These are phyloP conservation scores for Yarrowia sp. DNA, from an alignment of 805 yeast species.

Conservation along the genomic window DNA sequence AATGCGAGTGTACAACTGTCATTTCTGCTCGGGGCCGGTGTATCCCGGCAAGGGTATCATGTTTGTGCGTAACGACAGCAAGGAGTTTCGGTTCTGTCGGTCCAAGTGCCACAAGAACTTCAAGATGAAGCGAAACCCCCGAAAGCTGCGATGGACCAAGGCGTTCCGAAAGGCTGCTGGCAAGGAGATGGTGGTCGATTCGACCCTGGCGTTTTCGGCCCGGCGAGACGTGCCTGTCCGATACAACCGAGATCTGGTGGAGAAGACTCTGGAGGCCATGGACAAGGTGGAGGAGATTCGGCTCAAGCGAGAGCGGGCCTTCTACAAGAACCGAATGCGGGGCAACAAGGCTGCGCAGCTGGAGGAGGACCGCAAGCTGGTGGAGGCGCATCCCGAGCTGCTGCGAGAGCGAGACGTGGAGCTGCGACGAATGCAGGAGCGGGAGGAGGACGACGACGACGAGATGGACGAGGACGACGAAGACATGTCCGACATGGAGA, in stretches of 20 bases:
- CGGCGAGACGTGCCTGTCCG: slow-evolving; percentile 98
- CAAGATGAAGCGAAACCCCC: slow-evolving; percentile 98
- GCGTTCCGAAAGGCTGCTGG: slow-evolving; percentile 99
- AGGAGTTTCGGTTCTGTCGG: slow-evolving; percentile 96
- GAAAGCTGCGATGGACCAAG: slow-evolving; percentile 97
- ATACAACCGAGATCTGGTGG: slow-evolving; percentile 94
- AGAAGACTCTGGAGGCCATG: slow-evolving; percentile 95
- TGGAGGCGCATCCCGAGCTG: slow-evolving; percentile 86
- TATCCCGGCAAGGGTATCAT: slow-evolving; percentile 89
- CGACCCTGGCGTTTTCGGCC: slow-evolving; percentile 93
- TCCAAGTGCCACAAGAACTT: slow-evolving; percentile 97
- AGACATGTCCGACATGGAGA: not conserved
- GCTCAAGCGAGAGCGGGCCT: slow-evolving; percentile 94
- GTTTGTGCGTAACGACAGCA: slow-evolving; percentile 98
- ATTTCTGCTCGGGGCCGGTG: slow-evolving; percentile 65
- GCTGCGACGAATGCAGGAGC: slow-evolving; percentile 73
- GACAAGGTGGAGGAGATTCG: slow-evolving; percentile 94
- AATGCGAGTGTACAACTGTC: slow-evolving; percentile 68
- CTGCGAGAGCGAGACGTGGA: slow-evolving; percentile 94
- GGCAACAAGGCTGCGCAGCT: slow-evolving; percentile 90
- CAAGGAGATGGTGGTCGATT: slow-evolving; percentile 96
- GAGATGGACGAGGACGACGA: slow-evolving; percentile 60
- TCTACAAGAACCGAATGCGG: slow-evolving; percentile 99
- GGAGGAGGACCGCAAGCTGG: slow-evolving; percentile 85
- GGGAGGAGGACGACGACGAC: slow-evolving; percentile 55